Conservation (phyloP, 345 rosid genomes). For the Populus euphratica region DNA sequence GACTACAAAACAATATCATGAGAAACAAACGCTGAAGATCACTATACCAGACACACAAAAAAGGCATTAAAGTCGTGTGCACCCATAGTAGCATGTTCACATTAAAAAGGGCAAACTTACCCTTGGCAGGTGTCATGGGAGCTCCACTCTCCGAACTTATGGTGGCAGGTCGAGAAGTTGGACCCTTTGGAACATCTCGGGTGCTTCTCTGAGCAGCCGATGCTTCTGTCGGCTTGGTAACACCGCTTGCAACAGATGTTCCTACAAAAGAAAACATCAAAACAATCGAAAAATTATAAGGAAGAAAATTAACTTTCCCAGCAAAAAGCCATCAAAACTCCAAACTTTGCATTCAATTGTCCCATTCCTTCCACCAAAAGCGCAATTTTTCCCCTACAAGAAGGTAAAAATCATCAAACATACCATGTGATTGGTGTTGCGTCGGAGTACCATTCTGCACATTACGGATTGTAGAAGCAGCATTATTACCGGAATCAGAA, state of each 20-base stretch:
- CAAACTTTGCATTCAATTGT: background rate
- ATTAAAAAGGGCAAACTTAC: slow-evolving; percentile 27
- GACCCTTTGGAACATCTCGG: slow-evolving; percentile 72
- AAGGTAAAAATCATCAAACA: background rate
- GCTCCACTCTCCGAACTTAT: slow-evolving; percentile 40
- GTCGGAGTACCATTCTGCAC: slow-evolving; percentile 55
- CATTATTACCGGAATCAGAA: slow-evolving; percentile 33
- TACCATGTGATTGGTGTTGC: slow-evolving; percentile 60
- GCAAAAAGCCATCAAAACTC: background rate
- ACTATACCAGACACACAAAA: background rate
- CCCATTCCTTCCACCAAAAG: background rate
- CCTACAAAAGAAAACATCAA: slow-evolving; percentile 25
- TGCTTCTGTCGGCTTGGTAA: slow-evolving; percentile 42
- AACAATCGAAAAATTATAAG: background rate
- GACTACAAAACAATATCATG: background rate
- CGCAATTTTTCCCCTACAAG: background rate
- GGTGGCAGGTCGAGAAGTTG: slow-evolving; percentile 70
- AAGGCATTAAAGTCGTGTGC: background rate
- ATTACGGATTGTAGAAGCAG: slow-evolving; percentile 33
- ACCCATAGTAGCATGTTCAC: background rate
- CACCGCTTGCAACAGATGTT: slow-evolving; percentile 40
- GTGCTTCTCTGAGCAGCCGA: slow-evolving; percentile 35
- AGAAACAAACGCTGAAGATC: background rate
- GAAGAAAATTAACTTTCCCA: background rate
- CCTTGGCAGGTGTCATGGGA: slow-evolving; percentile 46